Evolutionary conservation across 257 asterid genomes (phyloP).

Genomic region (Lantana camara): DNA sequence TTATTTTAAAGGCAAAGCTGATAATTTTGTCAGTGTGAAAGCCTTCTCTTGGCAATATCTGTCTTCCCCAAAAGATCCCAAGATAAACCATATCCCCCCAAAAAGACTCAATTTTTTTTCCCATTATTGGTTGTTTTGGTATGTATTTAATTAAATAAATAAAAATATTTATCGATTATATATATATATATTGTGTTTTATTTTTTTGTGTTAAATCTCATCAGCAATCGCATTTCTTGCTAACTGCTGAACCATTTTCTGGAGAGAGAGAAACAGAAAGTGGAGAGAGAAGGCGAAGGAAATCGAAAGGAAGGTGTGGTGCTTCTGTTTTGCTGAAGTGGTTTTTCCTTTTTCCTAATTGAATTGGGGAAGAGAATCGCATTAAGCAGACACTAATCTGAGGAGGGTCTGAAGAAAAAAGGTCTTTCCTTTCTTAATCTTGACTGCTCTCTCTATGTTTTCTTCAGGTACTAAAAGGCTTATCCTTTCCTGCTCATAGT

Average conservation of each 20-base stretch:
- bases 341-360: neutral
- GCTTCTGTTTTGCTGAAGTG: slow-evolving; percentile 23
- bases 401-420: slow-evolving; percentile 25
- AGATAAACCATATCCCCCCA: slow-evolving; percentile 12
- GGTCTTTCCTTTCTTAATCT: slow-evolving; percentile 12
- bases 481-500: slow-evolving; percentile 17
- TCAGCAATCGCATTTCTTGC: slow-evolving; percentile 19
- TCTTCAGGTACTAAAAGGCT: slow-evolving; percentile 34
- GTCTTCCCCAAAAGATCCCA: slow-evolving; percentile 23
- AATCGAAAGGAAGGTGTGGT: slow-evolving; percentile 16
- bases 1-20: neutral
- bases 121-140: slow-evolving; percentile 20
- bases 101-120: slow-evolving; percentile 21
- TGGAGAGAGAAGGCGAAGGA: neutral
- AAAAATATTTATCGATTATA: neutral
- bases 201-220: neutral
- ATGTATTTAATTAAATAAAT: neutral
- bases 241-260: slow-evolving; percentile 14
- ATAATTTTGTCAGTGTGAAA: slow-evolving; percentile 13
- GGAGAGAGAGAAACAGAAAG: slow-evolving; percentile 4
- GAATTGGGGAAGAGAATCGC: slow-evolving; percentile 3
- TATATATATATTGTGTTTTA: neutral
- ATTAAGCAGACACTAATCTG: slow-evolving; percentile 17
- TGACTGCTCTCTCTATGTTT: slow-evolving; percentile 21
- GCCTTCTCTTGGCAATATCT: neutral